Evolutionary conservation across 1,284 basidiomycete genomes (phyloP).

Genomic region (Cutaneotrichosporon sp.): DNA sequence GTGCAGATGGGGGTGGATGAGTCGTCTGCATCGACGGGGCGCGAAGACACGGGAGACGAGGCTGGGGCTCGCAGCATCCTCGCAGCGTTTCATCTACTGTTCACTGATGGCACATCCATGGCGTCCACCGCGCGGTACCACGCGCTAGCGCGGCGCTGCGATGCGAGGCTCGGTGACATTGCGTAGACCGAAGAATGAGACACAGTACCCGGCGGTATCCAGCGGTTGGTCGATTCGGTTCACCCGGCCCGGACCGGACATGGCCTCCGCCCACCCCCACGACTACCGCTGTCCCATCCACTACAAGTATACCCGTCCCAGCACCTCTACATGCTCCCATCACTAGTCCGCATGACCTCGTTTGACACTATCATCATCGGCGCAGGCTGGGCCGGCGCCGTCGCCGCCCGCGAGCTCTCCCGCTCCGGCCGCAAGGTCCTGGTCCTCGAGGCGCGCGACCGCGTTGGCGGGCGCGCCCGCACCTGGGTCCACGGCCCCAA

Average conservation of each 20-base stretch:
- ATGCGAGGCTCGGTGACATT: too few relatives aligned
- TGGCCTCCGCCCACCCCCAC: neutral
- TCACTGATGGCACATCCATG: too few relatives aligned
- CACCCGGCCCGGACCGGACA: neutral
- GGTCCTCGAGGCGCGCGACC: conserved; percentile 57
- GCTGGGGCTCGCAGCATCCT: too few relatives aligned
- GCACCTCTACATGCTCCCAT: neutral
- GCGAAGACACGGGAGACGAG: too few relatives aligned
- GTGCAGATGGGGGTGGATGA: too few relatives aligned
- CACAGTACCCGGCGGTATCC: too few relatives aligned
- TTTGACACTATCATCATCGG: conserved; percentile 57
- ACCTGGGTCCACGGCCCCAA: conserved; percentile 46
- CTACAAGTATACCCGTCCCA: neutral
- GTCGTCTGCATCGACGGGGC: too few relatives aligned
- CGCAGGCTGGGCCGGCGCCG: conserved; percentile 57
- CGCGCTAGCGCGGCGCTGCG: too few relatives aligned
- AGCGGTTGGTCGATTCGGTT: neutral
- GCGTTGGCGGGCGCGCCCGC: conserved; percentile 56
- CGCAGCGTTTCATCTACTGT: too few relatives aligned
- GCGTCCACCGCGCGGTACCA: too few relatives aligned
- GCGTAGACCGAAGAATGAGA: too few relatives aligned
- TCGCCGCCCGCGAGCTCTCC: conserved; percentile 55
- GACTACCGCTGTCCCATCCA: neutral
- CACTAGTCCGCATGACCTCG: neutral
- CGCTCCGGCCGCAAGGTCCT: conserved; percentile 53